A percentile compares a stretch with the other conserved stretches of the same genome.
phyloP scores from a whole-genome alignment of 1,284 basidiomycete genomes.

The Cutaneotrichosporon sp. region DNA sequence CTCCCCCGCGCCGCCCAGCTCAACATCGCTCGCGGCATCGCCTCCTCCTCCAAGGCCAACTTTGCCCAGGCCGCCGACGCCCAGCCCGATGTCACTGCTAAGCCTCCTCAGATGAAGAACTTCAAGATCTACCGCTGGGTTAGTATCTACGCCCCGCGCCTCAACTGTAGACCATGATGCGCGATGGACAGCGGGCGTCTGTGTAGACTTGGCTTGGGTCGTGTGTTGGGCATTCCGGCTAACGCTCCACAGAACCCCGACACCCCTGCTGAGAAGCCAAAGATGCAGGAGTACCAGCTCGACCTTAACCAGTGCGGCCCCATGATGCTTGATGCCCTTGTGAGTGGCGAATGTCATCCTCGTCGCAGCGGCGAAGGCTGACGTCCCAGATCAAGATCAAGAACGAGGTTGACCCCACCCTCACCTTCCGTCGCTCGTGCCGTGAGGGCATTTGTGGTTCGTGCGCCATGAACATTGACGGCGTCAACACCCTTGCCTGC shows the following conservation, averaged over 20 bases:
- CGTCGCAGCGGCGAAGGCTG: neutral
- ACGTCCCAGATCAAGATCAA: conserved; percentile 87
- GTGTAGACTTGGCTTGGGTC: neutral
- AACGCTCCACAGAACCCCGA: conserved; percentile 76
- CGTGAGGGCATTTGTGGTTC: conserved; percentile 97
- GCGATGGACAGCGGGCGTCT: too few species aligned
- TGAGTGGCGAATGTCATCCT: conserved; percentile 25
- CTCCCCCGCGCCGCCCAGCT: conserved; percentile 9
- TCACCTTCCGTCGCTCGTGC: conserved; percentile 95
- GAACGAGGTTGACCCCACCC: conserved; percentile 93
- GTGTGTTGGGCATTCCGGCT: neutral
- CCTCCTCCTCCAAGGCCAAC: conserved; percentile 25
- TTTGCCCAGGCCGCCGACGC: conserved; percentile 33
- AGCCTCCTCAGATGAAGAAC: conserved; percentile 61
- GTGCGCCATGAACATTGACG: conserved; percentile 99
- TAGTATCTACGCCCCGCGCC: too few species aligned
- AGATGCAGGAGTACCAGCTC: conserved; percentile 83
- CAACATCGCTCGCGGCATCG: conserved; percentile 28
- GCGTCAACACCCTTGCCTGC: conserved; percentile 95
- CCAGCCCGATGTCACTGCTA: conserved; percentile 28
- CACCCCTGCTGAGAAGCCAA: conserved; percentile 85
- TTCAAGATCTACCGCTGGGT: conserved; percentile 98
- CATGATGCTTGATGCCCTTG: conserved; percentile 68
- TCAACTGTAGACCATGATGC: too few species aligned
- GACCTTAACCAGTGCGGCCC: conserved; percentile 94